Base-by-base conservation (phyloP, 495 filamentous ascomycete genomes). In the Halenospora varia region DNA sequence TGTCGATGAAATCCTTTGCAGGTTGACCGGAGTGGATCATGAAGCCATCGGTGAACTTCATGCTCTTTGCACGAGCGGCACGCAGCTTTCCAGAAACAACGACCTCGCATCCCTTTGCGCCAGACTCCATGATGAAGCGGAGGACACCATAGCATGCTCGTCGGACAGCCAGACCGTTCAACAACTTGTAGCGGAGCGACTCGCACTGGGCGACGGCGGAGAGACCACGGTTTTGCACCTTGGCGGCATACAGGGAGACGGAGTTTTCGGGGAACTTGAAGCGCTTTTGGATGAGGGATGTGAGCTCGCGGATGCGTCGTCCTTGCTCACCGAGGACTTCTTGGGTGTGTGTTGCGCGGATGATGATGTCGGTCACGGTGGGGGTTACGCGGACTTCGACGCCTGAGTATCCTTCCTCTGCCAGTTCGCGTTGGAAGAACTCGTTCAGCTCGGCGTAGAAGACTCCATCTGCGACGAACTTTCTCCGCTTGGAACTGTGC, bases 1-100 rank as follows among this genome's bases (percentile, higher is more conserved):
- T 84, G 83, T 98, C 94, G 77, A 98, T 98, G 83, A 98, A 98
- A 79, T 98, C 94, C 79, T 94, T 92, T 68, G 94, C 95, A 66
- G 94, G 94, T 73, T 97, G 94, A 80, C 94, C 94, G 72, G 94
- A 97, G 89, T 98, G 94, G 83, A 98, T 98, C 94, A 98, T 98
- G 90, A 98, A 98, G 70, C 94, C 94, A 75, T 98, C 94, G 73
- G 94, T 98, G 86, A 98, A 98, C 86, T 98, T 98, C 94, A 98
- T 98, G 82, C 84, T 89, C 89, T 98, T 98, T 73, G 94, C 94
- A 83, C 94, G 89, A 67, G 94, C 94, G 77, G 94, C 94, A 70
- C 94, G 87, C 63, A 98, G 88, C 84, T 98, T 98, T 75, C 94
- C 94, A 69, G 90, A 96, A 60, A 98, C 94, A 67, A 98, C 94